phyloP scores from a whole-genome alignment of 805 yeast species.

The Kuraishia floccosa region DNA sequence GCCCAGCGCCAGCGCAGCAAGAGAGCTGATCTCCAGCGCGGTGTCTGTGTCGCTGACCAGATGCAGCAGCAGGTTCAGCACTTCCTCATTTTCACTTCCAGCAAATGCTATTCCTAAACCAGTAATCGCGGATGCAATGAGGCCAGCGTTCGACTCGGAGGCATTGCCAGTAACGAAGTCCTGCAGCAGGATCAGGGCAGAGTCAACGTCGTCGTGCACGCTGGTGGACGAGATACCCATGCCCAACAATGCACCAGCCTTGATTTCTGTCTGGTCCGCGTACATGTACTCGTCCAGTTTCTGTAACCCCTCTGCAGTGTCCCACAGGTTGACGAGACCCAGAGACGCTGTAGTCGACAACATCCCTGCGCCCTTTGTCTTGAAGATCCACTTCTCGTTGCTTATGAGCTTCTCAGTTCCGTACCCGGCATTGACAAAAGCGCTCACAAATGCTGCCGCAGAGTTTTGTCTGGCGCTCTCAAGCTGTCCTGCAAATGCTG shows the following conservation, averaged over 20 bases:
- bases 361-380: constrained; percentile 89
- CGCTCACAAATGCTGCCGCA: constrained; percentile 90
- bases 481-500: constrained; percentile 39
- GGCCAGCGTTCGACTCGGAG: constrained; percentile 44
- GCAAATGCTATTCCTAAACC: constrained; percentile 95
- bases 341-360: constrained; percentile 82
- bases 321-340: constrained; percentile 90
- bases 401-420: constrained; percentile 76
- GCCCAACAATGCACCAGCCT: constrained; percentile 95
- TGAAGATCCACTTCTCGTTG: constrained; percentile 75
- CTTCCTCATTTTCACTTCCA: constrained; percentile 82
- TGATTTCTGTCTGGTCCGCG: constrained; percentile 74
- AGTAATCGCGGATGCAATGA: constrained; percentile 73
- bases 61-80: constrained; percentile 68
- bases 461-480: constrained; percentile 94
- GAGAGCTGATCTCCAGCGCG: constrained; percentile 67
- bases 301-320: constrained; percentile 80
- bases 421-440: constrained; percentile 84
- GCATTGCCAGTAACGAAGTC: constrained; percentile 48
- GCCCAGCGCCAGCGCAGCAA: constrained; percentile 88
- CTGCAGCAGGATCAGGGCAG: constrained; percentile 76
- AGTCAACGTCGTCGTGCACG: constrained; percentile 92
- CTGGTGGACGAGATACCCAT: constrained; percentile 88
- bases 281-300: constrained; percentile 80
- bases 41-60: constrained; percentile 66